phyloP scores from a whole-genome alignment of 257 asterid species.

The Scutellaria minor region DNA sequence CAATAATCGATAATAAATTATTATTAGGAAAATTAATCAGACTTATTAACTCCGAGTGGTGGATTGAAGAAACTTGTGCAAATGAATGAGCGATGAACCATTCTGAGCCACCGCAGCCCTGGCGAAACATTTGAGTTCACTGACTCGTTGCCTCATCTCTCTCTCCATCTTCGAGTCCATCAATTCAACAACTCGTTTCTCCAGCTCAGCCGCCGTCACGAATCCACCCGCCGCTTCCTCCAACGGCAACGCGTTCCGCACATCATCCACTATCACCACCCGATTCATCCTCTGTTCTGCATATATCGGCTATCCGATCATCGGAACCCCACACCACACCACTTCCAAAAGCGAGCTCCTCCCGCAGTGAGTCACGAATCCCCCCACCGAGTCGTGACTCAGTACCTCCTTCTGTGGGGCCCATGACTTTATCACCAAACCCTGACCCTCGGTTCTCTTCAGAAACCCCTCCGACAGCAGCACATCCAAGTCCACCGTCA shows the following conservation, averaged over 20 bases:
- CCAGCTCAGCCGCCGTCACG: conserved; percentile 59
- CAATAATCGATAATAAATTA: no score
- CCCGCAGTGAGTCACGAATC: conserved; percentile 70
- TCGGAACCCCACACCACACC: conserved; percentile 30
- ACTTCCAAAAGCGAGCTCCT: conserved; percentile 52
- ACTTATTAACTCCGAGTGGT: neutral
- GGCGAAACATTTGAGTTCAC: conserved; percentile 31
- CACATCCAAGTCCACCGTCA: no score
- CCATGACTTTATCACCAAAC: conserved; percentile 58
- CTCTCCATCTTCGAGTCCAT: conserved; percentile 46
- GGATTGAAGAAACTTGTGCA: conserved; percentile 23
- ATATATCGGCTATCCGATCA: conserved; percentile 62
- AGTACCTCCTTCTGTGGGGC: conserved; percentile 63
- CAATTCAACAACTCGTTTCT: conserved; percentile 49
- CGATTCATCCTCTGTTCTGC: conserved; percentile 65
- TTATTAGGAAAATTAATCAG: no score
- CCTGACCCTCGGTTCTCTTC: conserved; percentile 8
- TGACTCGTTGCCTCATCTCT: conserved; percentile 26
- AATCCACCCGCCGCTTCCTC: conserved; percentile 41
- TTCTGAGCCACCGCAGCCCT: no score
- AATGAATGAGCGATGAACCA: conserved; percentile 24
- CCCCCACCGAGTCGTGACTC: neutral
- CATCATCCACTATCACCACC: neutral
- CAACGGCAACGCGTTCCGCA: neutral
- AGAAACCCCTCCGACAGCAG: no score